Conservation (phyloP, 2,329 filamentous ascomycete species). For the Lachnellula cervina region DNA sequence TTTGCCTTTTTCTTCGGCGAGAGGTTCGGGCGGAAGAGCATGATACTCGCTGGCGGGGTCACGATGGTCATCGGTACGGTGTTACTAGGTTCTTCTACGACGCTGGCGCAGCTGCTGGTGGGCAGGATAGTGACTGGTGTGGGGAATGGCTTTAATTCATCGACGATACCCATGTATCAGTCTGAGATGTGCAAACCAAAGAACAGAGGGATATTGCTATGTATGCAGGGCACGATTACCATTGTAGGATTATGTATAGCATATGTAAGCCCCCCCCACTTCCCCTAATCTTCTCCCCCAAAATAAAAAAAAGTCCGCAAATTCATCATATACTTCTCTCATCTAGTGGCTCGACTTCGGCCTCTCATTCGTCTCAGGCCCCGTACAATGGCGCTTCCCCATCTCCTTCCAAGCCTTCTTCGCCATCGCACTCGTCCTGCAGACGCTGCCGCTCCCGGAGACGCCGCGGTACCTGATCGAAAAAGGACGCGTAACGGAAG, state of each 20-base stretch:
- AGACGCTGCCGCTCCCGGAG: conserved; percentile 35
- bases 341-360: conserved; percentile 36
- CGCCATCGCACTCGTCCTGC: conserved; percentile 34
- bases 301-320: background rate
- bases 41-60: conserved; percentile 37
- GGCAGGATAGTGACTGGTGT: conserved; percentile 43
- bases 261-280: conserved; percentile 22
- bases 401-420: conserved; percentile 39
- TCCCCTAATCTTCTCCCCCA: background rate
- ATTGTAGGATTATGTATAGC: conserved; percentile 44
- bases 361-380: conserved; percentile 31
- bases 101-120: conserved; percentile 39
- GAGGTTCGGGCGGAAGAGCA: conserved; percentile 37
- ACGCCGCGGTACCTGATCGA: conserved; percentile 35
- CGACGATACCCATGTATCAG: conserved; percentile 35
- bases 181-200: conserved; percentile 22
- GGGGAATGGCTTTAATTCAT: conserved; percentile 37
- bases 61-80: conserved; percentile 42
- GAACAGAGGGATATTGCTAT: conserved; percentile 42
- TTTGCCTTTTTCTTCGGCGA: conserved; percentile 36
- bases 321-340: background rate
- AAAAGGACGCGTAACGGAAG: conserved; percentile 32
- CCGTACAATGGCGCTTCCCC: conserved; percentile 40
- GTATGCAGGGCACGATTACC: conserved; percentile 41
- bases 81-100: conserved; percentile 37